Conservation (phyloP, 768 basidiomycete genomes). For the Vararia minispora region DNA sequence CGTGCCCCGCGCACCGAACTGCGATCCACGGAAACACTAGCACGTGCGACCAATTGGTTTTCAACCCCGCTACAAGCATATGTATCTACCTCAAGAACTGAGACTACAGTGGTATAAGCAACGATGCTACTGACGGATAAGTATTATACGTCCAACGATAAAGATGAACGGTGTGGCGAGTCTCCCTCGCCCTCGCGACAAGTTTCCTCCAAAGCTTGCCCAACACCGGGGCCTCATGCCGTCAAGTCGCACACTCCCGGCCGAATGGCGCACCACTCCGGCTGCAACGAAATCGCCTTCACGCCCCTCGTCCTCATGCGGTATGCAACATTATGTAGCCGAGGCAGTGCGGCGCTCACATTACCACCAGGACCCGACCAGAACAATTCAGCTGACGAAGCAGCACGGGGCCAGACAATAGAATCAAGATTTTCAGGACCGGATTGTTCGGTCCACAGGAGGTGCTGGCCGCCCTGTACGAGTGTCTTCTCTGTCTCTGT, state of each 20-base stretch:
- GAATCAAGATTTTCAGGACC: conserved; percentile 24
- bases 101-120: too few species aligned
- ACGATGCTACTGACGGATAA: too few species aligned
- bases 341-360: conserved; percentile 19
- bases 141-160: too few species aligned
- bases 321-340: conserved; percentile 26
- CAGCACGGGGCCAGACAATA: conserved; percentile 25
- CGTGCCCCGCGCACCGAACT: too few species aligned
- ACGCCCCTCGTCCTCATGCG: conserved; percentile 25
- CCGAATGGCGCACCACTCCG: conserved; percentile 32
- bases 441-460: conserved; percentile 28
- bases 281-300: conserved; percentile 25
- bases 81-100: too few species aligned
- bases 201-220: too few species aligned
- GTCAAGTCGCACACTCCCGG: conserved; percentile 13
- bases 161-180: too few species aligned
- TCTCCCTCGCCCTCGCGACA: too few species aligned
- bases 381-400: conserved; percentile 27
- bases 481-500: conserved; percentile 14
- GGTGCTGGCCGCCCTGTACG: conserved; percentile 24
- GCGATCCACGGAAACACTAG: too few species aligned
- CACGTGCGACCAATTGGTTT: too few species aligned
- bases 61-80: too few species aligned
- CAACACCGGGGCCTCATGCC: too few species aligned
- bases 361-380: conserved; percentile 28